Percentiles rank a stretch among this genome's conserved stretches.
Evolutionary conservation across 257 asterid species (phyloP).

Genomic region (Craterostigma plantagineum): DNA sequence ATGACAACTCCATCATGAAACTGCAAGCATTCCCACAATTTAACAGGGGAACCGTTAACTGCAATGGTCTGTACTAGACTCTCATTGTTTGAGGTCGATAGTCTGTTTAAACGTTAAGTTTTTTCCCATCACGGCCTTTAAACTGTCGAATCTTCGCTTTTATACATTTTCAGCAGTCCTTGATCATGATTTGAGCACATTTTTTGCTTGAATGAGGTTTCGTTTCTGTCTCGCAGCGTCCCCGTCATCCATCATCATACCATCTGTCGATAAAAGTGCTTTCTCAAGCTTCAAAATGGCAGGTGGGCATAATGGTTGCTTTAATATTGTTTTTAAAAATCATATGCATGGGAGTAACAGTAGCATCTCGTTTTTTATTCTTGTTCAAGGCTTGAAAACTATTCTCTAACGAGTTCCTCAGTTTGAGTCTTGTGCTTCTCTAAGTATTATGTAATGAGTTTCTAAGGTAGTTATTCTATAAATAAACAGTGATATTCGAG

Average conservation of each 20-base stretch:
- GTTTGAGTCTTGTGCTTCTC: conserved; percentile 1
- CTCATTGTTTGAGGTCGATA: conserved; percentile 65
- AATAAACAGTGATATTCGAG: conserved; percentile 79
- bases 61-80: conserved; percentile 99
- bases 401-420: too few relatives aligned
- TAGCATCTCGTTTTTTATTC: background rate
- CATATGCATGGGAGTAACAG: conserved; percentile 4
- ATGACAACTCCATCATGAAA: conserved; percentile 62
- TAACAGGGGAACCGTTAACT: conserved; percentile 55
- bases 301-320: conserved; percentile 27
- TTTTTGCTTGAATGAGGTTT: background rate
- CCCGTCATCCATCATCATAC: conserved; percentile 30
- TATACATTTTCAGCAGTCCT: too few relatives aligned
- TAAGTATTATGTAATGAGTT: background rate
- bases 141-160: too few relatives aligned
- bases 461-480: conserved; percentile 3
- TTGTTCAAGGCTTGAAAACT: too few relatives aligned
- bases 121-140: too few relatives aligned
- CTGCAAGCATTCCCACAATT: conserved; percentile 40
- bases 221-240: conserved; percentile 45
- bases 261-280: conserved; percentile 43
- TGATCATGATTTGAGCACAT: too few relatives aligned
- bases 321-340: background rate
- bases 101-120: conserved; percentile 15
- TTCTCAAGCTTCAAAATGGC: conserved; percentile 97